Evolutionary conservation across 179 eudicot species (phyloP), one percentile per base, ranked within the genome.

Genomic region (Heliamphora ciliata): DNA sequence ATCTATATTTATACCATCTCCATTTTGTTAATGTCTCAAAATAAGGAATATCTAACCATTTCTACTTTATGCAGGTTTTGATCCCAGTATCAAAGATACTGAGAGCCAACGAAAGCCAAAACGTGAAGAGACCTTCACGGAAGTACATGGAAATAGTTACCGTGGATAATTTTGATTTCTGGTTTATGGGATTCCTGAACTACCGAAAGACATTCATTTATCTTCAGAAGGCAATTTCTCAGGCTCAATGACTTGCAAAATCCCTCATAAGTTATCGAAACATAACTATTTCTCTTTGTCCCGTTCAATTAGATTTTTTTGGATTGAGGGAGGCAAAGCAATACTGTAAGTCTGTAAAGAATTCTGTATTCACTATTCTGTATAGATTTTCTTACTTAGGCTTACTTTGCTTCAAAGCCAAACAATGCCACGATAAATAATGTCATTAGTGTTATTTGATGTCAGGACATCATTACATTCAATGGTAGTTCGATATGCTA

Each of bases 101-200:
- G 75, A 84, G 78, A 84, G 91, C 84, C 24, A 63, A 78, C 55
- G 87, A 85, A 76, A 82, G 91, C 75, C 85, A 85, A 50, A 83
- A 87, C 67, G 60, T 72, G 65, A 83, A 84, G 58, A 91, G 82
- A 47, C 81, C 88, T 11, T 84, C 90, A 1, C 82, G 83, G 61
- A 91, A 92, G 83, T 92, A 88, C 83, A 79, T 92, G 21, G 83
- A 92, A 40, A 56, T 92, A 46, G 88, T 89, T 24, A 91, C 97
- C 1, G 81, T 15, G 6, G 94, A 90, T 80, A 86, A 89, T 59
- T 90, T 81, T 79, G 93, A 91, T 31, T 93, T 91, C 83, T 93
- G 93, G 93, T 91, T 91, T 21, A 82, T 82, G 85, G 95, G 90
- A n/a, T 86, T 92, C 81, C 50, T 82, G 4, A 83, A 83, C 66